Conservation (phyloP, 139 green algal genomes). For the Chlorella sp. region DNA sequence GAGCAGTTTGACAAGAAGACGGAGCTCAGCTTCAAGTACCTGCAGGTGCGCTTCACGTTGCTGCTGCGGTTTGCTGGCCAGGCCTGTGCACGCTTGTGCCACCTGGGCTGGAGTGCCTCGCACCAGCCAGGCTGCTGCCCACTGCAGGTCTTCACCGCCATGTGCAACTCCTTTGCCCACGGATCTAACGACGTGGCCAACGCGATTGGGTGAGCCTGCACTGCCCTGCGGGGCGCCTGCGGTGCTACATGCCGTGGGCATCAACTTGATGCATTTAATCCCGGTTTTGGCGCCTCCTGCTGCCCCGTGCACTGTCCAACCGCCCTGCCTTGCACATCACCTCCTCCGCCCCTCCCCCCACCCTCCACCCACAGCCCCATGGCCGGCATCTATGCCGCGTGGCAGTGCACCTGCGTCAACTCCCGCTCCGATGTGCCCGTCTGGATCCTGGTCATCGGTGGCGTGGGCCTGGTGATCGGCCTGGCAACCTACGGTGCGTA, state of each 20-base stretch:
- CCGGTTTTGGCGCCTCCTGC: not conserved
- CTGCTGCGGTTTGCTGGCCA: not conserved
- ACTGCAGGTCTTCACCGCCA: constrained; percentile 79
- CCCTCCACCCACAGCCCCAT: constrained; percentile 44
- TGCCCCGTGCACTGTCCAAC: not conserved
- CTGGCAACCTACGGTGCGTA: constrained; percentile 13
- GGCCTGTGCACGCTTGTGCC: too few relatives aligned
- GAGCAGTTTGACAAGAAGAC: constrained; percentile 80
- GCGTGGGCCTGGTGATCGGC: constrained; percentile 71
- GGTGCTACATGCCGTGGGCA: not conserved
- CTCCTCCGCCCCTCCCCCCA: not conserved
- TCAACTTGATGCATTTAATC: too few relatives aligned
- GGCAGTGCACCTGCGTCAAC: constrained; percentile 25
- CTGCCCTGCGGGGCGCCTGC: too few relatives aligned
- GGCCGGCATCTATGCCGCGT: constrained; percentile 74
- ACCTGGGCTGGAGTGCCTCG: too few relatives aligned
- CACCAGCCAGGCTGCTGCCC: too few relatives aligned
- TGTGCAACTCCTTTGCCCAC: constrained; percentile 85
- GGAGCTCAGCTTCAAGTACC: constrained; percentile 75
- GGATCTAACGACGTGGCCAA: constrained; percentile 91
- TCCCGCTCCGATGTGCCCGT: constrained; percentile 48
- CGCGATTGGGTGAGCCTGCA: constrained; percentile 47
- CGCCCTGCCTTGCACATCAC: not conserved
- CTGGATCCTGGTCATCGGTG: constrained; percentile 84
- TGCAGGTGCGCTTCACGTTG: constrained; percentile 50